Base-by-base conservation (phyloP, 495 filamentous ascomycete species). In the Talaromyces liani region DNA sequence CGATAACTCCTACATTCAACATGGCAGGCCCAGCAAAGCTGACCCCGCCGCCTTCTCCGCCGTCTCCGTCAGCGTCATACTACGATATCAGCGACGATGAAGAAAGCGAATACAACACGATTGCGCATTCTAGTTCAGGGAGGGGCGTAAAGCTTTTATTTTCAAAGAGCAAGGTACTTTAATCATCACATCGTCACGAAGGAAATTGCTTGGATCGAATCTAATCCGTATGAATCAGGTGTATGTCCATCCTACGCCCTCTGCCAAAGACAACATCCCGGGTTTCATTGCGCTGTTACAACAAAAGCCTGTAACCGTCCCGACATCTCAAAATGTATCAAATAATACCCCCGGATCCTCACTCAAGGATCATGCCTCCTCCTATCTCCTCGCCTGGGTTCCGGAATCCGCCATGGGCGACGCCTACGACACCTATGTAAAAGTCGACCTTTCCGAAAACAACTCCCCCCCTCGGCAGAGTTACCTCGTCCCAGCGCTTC, bases 31-130 rank as follows among this genome's bases (percentile, higher is more conserved):
- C 60, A 34, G 47, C 45, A 14, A 73, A 78, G 67, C 78, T 71
- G 67, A 80, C 78, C 18, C 76, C 77, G 65, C 77, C 78, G 59
- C 69, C 78, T 9, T 75, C 77, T 51, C 84, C 84, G 39, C 79
- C 83, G 6, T 97, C 94, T 24, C 92, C 95, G 6, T 81, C 91
- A 1, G 92, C 89, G 16, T 96, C 92, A 65, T 96, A 92, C 80
- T 98, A 97, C 83, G 94, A 93, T 69, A 82, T 97, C 79, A 97
- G 92, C 73, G 94, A 98, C 76, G 92, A 96, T 65, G 92, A 96
- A 55, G 95, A 98, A 75, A 88, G 86, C 66, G 94, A 92, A 66
- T 98, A 98, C 76, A 91, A 93, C 71, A 98, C 93, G 24, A 94
- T 98, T 73, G 91, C 91, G 9, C 91, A 95, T 72, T 86, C 87